A percentile compares a stretch with the other conserved stretches of the same genome.
Evolutionary conservation across 2,329 filamentous ascomycete species (phyloP).

Genomic region (Hymenoscyphus repandus): DNA sequence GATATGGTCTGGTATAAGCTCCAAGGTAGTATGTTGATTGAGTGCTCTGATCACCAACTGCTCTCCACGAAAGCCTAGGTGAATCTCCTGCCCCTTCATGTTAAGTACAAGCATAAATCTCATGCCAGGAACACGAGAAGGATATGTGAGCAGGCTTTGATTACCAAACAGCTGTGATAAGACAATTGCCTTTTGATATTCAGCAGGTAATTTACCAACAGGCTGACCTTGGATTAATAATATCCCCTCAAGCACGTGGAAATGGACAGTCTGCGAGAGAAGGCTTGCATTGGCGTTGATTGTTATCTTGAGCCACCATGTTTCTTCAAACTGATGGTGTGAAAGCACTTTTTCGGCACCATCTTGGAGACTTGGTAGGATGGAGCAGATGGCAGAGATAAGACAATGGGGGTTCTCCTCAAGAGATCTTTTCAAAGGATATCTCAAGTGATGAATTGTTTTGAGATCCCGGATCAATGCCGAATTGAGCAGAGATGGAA

Average conservation of each 20-base stretch:
- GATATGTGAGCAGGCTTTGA: slow-evolving; percentile 44
- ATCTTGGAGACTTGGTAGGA: slow-evolving; percentile 37
- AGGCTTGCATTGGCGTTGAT: slow-evolving; percentile 26
- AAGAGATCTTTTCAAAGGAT: slow-evolving; percentile 34
- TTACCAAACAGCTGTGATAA: slow-evolving; percentile 50
- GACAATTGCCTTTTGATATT: slow-evolving; percentile 39
- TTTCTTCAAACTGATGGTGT: neutral
- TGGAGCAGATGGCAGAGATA: slow-evolving; percentile 31
- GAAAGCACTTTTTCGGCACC: neutral
- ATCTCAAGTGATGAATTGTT: slow-evolving; percentile 35
- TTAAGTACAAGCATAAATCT: slow-evolving; percentile 37
- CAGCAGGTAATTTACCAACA: slow-evolving; percentile 47
- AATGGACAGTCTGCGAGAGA: slow-evolving; percentile 34
- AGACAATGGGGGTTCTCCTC: slow-evolving; percentile 27
- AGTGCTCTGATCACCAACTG: slow-evolving; percentile 40
- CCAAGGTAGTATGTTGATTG: slow-evolving; percentile 22
- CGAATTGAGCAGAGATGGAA: slow-evolving; percentile 33
- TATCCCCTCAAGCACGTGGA: slow-evolving; percentile 42
- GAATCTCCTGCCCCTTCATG: slow-evolving; percentile 40
- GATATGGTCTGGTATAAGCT: slow-evolving; percentile 32
- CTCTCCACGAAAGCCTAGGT: slow-evolving; percentile 45
- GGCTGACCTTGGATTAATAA: slow-evolving; percentile 44
- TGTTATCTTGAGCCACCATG: slow-evolving; percentile 33
- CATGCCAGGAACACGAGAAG: slow-evolving; percentile 50
- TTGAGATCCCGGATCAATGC: slow-evolving; percentile 44